Base-by-base conservation (phyloP, 352 stramenopile genomes). In the Globisporangium cylindrosporum region DNA sequence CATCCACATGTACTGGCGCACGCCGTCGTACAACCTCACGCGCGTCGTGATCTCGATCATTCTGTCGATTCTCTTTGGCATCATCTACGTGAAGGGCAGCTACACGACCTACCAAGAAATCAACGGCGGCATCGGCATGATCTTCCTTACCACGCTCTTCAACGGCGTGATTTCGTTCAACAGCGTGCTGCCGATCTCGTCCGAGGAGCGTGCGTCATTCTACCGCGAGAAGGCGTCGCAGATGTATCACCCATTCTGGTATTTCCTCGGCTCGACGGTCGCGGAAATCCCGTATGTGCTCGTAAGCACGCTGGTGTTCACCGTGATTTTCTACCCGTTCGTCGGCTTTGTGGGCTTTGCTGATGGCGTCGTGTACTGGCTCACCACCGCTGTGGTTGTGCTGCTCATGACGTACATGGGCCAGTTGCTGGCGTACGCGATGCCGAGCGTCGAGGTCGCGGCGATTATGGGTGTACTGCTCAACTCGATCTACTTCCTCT, bases 221-320 rank as follows among this genome's bases (percentile, higher is more conserved):
- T 97, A 97, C 79, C 71, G 88, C 7, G 89, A 97, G 67, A 81
- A 90, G 48, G 78, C 81, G 22, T 79, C 83, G 12, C 62, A 84
- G 48, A 95, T 92, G 78, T 97, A 97, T 59, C 62, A 80, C 53
- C 58, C 79, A 24, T 66, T 70, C 24, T 74, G 82, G 48, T 86
- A 96, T 22, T 73, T 73, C 18, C 36, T 73, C 4, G 68, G 62
- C 10, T 59, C 36, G 14, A 72, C 54, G 29, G 46, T 96, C 46
- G 71, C 78, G 14, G 91, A 97, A 73, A 49, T 77, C 20, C 72
- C 72, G n/a, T 77, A 76, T 29, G 56, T 75, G 53, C 32, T 73
- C 49, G 27, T 61, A 5, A 69, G 66, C 48, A 61, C 54, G 38
- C 53, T 76, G 12, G 15, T 76, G 32, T 77, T 76, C 62, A 72